These are phyloP conservation scores for Scheffersomyces lignicola DNA, from an alignment of 1,139 yeast species.

Conservation along the genomic window DNA sequence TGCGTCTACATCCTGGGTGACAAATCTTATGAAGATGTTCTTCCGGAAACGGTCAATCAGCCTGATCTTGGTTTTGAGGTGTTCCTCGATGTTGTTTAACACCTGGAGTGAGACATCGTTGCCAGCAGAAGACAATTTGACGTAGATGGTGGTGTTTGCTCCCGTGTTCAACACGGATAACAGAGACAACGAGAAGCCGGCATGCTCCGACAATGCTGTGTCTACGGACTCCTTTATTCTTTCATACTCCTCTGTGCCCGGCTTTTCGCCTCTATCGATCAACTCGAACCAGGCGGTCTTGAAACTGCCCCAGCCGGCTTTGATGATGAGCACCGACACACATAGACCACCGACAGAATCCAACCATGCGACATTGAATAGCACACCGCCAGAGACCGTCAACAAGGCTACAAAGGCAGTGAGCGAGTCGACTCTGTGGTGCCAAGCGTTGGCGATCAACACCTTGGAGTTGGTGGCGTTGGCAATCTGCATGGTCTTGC, in stretches of 20 bases:
- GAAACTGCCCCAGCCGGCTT: constrained; percentile 81
- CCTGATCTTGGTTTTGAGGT: constrained; percentile 24
- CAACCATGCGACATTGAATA: constrained; percentile 75
- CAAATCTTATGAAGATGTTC: constrained; percentile 24
- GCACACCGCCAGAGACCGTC: constrained; percentile 83
- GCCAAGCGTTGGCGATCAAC: constrained; percentile 97
- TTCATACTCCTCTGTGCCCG: constrained; percentile 28
- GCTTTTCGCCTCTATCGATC: constrained; percentile 56
- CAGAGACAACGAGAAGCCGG: constrained; percentile 37
- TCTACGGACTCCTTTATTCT: constrained; percentile 24
- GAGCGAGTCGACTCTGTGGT: constrained; percentile 92
- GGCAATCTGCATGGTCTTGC: constrained; percentile 80
- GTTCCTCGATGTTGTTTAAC: constrained; percentile 28
- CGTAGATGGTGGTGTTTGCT: constrained; percentile 54
- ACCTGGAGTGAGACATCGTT: constrained; percentile 22
- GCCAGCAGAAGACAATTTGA: constrained; percentile 21
- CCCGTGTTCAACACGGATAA: constrained; percentile 67
- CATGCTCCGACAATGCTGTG: constrained; percentile 18
- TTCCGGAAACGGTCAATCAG: constrained; percentile 35
- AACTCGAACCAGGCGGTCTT: constrained; percentile 70
- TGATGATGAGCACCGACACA: constrained; percentile 77
- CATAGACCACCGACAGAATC: constrained; percentile 90
- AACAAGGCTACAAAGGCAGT: constrained; percentile 89
- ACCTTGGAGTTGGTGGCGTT: constrained; percentile 78
- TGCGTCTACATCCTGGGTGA: constrained; percentile 9